A percentile compares a stretch with the other conserved stretches of the same genome.
Evolutionary conservation across 202 grass and related monocot genomes (phyloP).

Genomic region (Musa balbisiana): DNA sequence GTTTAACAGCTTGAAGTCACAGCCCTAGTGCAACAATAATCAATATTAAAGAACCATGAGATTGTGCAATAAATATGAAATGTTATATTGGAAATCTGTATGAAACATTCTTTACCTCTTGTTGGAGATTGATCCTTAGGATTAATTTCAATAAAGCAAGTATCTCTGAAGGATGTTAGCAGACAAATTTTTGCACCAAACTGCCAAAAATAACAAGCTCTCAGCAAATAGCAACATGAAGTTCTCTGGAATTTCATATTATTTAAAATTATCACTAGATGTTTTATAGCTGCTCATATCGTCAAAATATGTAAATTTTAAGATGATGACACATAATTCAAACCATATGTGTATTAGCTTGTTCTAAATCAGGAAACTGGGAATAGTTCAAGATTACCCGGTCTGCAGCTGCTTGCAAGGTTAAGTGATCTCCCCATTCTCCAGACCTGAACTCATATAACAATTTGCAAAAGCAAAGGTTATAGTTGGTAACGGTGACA

Average conservation of each 20-base stretch:
- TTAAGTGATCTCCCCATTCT: slow-evolving; percentile 98
- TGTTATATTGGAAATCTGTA: not conserved
- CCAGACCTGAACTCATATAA: slow-evolving; percentile 54
- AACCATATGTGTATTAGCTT: not conserved
- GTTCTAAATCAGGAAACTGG: not conserved
- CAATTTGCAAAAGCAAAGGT: slow-evolving; percentile 24
- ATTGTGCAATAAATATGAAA: not conserved
- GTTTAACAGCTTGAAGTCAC: not conserved
- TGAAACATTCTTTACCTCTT: slow-evolving; percentile 45
- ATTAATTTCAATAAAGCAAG: slow-evolving; percentile 83
- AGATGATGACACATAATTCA: not conserved
- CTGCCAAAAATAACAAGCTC: slow-evolving; percentile 37
- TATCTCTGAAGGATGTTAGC: slow-evolving; percentile 91
- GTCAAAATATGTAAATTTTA: not conserved
- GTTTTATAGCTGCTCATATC: not conserved
- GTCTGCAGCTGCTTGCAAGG: slow-evolving; percentile 94
- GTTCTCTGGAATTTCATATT: not conserved
- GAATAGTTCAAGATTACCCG: slow-evolving; percentile 46
- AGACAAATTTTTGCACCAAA: slow-evolving; percentile 89
- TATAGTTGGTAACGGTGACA: not conserved
- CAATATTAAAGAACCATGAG: not conserved
- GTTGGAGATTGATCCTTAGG: slow-evolving; percentile 58
- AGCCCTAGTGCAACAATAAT: not conserved
- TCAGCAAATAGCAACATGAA: slow-evolving; percentile 13
- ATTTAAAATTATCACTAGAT: not conserved